These are phyloP conservation scores for Chalciporus piperatus DNA, from an alignment of 768 basidiomycete genomes.

Conservation along the genomic window DNA sequence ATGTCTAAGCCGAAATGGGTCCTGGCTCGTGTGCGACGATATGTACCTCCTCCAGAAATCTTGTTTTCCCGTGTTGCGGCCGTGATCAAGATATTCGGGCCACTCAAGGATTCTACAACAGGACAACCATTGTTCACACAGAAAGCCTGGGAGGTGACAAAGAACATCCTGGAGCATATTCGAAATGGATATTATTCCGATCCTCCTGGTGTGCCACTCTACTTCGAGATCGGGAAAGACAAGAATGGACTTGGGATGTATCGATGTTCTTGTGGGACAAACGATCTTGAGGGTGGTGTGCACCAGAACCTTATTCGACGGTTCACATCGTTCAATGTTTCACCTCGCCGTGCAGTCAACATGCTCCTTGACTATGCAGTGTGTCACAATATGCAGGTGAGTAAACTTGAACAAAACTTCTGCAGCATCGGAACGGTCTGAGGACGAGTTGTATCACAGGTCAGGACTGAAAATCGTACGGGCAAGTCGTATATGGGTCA, in stretches of 20 bases:
- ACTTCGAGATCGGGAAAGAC: constrained; percentile 12
- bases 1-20: constrained; percentile 24
- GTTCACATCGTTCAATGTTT: constrained; percentile 15
- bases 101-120: constrained; percentile 32
- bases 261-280: constrained; percentile 27
- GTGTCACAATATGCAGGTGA: constrained; percentile 24
- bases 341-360: constrained; percentile 20
- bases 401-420: no score
- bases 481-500: not conserved
- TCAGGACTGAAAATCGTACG: not conserved
- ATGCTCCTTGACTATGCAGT: constrained; percentile 20
- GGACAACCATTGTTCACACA: constrained; percentile 30
- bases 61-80: constrained; percentile 24
- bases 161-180: constrained; percentile 29
- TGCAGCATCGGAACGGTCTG: not conserved
- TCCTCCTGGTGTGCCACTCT: constrained; percentile 30
- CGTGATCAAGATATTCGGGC: constrained; percentile 32
- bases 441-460: not conserved
- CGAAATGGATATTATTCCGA: constrained; percentile 29
- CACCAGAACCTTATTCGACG: constrained; percentile 27
- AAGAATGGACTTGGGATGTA: constrained; percentile 18
- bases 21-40: constrained; percentile 21
- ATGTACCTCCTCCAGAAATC: constrained; percentile 33
- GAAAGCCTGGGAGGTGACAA: constrained; percentile 29
- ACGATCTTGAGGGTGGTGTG: constrained; percentile 35